Conservation (phyloP, 1,284 basidiomycete genomes). For the Naganishia albida region DNA sequence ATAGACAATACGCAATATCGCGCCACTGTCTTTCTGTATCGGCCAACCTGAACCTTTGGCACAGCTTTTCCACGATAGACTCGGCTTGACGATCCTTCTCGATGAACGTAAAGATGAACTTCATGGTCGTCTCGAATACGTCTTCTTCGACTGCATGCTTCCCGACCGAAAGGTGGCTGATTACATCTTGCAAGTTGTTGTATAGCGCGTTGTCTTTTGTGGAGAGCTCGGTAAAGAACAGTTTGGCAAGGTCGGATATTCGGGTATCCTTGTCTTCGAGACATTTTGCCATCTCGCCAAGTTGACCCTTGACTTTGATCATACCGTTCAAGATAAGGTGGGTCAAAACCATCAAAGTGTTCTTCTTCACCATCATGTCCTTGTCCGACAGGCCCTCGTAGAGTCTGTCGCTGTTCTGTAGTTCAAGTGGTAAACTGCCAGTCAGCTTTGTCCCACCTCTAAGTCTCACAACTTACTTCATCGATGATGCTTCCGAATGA, state of each 20-base stretch:
- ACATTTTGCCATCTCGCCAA: conserved; percentile 99
- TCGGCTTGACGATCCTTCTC: conserved; percentile 93
- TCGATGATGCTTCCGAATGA: conserved; percentile 96
- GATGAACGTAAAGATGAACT: conserved; percentile 94
- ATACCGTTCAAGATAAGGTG: conserved; percentile 97
- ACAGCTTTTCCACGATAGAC: conserved; percentile 89
- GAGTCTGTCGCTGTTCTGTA: conserved; percentile 80
- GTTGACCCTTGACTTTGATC: conserved; percentile 99
- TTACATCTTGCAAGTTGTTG: conserved; percentile 96
- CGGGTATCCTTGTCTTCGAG: conserved; percentile 88
- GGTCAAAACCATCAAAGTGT: conserved; percentile 97
- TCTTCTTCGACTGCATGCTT: conserved; percentile 93
- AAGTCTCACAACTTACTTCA: conserved; percentile 58
- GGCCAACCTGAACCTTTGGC: conserved; percentile 86
- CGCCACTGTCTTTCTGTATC: conserved; percentile 93
- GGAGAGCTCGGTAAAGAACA: conserved; percentile 95
- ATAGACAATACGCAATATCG: conserved; percentile 94
- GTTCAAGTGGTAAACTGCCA: neutral
- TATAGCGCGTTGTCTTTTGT: conserved; percentile 98
- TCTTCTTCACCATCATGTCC: conserved; percentile 93
- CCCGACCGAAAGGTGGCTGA: conserved; percentile 89
- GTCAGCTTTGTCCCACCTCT: too few relatives aligned
- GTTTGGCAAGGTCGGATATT: conserved; percentile 87
- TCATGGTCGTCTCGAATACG: conserved; percentile 87
- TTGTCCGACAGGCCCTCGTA: conserved; percentile 89